A percentile compares a stretch with the other conserved stretches of the same genome.
These are phyloP conservation scores for Sergeia podlipaevii DNA, from an alignment of 208 protist species.

Conservation along the genomic window DNA sequence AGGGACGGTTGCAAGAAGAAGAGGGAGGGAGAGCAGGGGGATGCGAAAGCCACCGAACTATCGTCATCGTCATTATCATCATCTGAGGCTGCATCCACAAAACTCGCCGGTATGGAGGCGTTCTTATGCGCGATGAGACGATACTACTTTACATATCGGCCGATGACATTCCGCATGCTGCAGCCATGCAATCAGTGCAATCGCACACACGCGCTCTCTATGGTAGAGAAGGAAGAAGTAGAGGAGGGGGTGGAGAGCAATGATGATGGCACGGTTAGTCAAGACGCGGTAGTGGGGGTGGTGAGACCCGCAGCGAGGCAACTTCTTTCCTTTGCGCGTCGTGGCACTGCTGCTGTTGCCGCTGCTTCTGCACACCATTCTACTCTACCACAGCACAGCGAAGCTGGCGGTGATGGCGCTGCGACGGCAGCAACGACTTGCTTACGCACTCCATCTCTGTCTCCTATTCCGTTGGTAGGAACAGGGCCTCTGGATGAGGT, in stretches of 20 bases:
- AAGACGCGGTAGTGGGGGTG: no score
- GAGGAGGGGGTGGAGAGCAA: no score
- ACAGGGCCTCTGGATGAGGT: constrained; percentile 11
- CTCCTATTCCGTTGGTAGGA: no score
- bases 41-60: no score
- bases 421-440: neutral
- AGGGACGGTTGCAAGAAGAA: no score
- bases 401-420: neutral
- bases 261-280: no score
- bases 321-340: neutral
- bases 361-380: neutral
- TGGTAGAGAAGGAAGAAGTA: no score
- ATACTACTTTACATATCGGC: constrained; percentile 68
- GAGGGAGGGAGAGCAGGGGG: no score
- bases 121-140: constrained; percentile 45
- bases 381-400: neutral
- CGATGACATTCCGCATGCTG: constrained; percentile 55
- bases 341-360: neutral
- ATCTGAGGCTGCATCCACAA: neutral
- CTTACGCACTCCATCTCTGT: no score
- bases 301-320: neutral
- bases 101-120: constrained; percentile 23
- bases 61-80: no score
- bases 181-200: neutral
- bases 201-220: no score